Evolutionary conservation across 2,329 filamentous ascomycete genomes (phyloP), one percentile per base, ranked within the genome.

Genomic region (Pseudofabraea citricarpa): DNA sequence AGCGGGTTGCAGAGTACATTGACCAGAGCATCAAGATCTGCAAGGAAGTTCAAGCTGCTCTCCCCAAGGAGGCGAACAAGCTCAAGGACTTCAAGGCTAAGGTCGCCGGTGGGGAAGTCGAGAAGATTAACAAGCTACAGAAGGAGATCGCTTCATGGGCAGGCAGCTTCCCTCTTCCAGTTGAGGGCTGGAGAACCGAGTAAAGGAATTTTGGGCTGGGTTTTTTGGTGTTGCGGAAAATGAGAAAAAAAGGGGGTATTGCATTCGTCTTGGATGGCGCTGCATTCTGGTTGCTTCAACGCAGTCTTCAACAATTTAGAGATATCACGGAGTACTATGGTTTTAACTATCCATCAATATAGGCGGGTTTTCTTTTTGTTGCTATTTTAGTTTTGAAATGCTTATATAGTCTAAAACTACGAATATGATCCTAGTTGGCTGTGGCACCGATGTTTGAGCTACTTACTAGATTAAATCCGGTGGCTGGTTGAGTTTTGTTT

Each of bases 1-100:
- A 88, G 72, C 82, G 86, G 56, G 90, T 98, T 51, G 90, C 85
- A 53, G 67, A 72, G 56, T 97, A 95, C 77, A 95, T 97, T 58
- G 88, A 95, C 67, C 77, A 83, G 62, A 79, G 82, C 67, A 87
- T 97, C 77, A 87, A 87, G 74, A 78, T 97, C 63, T 87, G 85
- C 78, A 89, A 90, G 79, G 83, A 90, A 63, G 76, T 95, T 58
- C 93, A 97, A 75, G 75, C 65, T 47, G 73, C 77, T 52, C 80
- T 97, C 19, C 91, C 93, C 67, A 96, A 96, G 82, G 87, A 93
- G 70, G 89, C 88, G 62, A 98, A 97, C 83, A 96, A 94, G 83
- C 87, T 95, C 68, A 97, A 97, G 83, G 93, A 98, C 77, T 97
- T 98, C 85, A 94, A 91, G 79, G 83, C 81, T 65, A 91, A 89